These are phyloP conservation scores for Gossypium anomalum DNA, from an alignment of 345 rosid species.

Conservation along the genomic window DNA sequence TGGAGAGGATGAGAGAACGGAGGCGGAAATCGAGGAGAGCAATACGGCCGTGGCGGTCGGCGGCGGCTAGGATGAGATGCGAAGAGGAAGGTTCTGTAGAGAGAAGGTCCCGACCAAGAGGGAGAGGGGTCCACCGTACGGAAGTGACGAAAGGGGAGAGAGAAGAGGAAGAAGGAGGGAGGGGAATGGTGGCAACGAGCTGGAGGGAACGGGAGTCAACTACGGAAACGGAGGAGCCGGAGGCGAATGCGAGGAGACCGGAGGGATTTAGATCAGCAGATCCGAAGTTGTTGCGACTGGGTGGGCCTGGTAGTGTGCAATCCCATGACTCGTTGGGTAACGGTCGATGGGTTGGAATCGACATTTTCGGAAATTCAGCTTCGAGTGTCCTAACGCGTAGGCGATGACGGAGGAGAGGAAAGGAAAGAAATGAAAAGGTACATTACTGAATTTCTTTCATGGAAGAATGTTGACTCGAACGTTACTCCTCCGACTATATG, in stretches of 20 bases:
- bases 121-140: conserved; percentile 79
- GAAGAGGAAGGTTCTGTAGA: conserved; percentile 71
- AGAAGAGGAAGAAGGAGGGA: conserved; percentile 61
- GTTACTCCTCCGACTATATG: not conserved
- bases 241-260: conserved; percentile 78
- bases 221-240: conserved; percentile 78
- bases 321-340: conserved; percentile 44
- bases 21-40: conserved; percentile 74
- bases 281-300: conserved; percentile 88
- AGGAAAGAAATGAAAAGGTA: not conserved
- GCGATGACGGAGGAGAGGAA: not conserved
- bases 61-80: conserved; percentile 77
- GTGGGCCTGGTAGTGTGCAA: conserved; percentile 85
- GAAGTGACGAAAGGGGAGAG: conserved; percentile 82
- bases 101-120: conserved; percentile 74
- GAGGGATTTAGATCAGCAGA: conserved; percentile 70
- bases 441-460: not conserved
- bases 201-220: conserved; percentile 83
- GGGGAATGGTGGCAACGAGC: conserved; percentile 67
- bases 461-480: not conserved
- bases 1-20: conserved; percentile 56
- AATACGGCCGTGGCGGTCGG: conserved; percentile 93
- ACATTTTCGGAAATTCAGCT: conserved; percentile 11
- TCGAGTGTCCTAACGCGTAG: not conserved
- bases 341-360: conserved; percentile 8